These are phyloP conservation scores for Gymnopilus junonius DNA, from an alignment of 768 basidiomycete genomes.

Conservation along the genomic window DNA sequence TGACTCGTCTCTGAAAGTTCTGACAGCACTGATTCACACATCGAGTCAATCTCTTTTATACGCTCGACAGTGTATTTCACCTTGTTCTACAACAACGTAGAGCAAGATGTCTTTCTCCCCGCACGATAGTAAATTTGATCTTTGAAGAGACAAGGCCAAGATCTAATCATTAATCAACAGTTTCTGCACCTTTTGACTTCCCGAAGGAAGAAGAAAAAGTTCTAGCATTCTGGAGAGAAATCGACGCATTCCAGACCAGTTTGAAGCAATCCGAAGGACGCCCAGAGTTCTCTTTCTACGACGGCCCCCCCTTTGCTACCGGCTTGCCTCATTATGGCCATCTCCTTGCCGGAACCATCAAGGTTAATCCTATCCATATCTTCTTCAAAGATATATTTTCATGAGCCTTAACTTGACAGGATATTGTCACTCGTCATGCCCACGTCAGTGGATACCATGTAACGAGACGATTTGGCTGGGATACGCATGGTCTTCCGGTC, in stretches of 20 bases:
- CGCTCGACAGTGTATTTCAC: not conserved
- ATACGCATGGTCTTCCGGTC: conserved; percentile 97
- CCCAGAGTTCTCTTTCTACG: conserved; percentile 94
- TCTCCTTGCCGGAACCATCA: conserved; percentile 90
- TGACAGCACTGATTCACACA: conserved; percentile 6
- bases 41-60: conserved; percentile 4
- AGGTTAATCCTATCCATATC: conserved; percentile 54
- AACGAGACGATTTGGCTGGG: conserved; percentile 95
- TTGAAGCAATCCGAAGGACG: conserved; percentile 90
- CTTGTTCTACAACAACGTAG: not conserved
- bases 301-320: conserved; percentile 97
- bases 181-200: conserved; percentile 80
- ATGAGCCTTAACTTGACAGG: conserved; percentile 51
- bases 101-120: conserved; percentile 11
- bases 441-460: conserved; percentile 93
- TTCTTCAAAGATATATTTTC: not conserved
- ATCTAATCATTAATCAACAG: conserved; percentile 39
- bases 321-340: conserved; percentile 97
- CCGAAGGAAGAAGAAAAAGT: conserved; percentile 91
- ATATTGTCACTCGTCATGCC: conserved; percentile 96
- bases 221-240: conserved; percentile 90
- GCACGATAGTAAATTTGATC: conserved; percentile 66
- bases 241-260: conserved; percentile 96
- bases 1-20: conserved; percentile 11
- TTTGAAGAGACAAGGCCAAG: not conserved